Evolutionary conservation across 345 rosid genomes (phyloP).

Genomic region (Cardamine chenopodiifolia): DNA sequence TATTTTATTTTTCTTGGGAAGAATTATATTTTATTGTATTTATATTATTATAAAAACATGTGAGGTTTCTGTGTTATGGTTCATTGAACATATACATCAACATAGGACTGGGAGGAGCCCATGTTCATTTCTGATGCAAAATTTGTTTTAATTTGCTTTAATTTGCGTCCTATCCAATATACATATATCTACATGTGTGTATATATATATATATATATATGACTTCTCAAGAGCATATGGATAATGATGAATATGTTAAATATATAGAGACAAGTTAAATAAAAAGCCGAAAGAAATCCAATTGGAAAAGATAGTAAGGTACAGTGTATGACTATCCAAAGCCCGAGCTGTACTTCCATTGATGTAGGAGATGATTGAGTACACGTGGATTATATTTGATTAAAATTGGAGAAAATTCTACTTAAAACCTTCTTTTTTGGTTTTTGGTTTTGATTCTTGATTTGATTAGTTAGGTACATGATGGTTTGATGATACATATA

Average conservation of each 20-base stretch:
- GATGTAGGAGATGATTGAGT: slow-evolving; percentile 40
- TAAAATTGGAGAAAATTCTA: neutral
- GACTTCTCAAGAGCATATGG: slow-evolving; percentile 18
- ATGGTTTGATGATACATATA: neutral
- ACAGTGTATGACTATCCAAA: slow-evolving; percentile 40
- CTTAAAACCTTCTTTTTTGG: neutral
- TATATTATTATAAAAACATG: slow-evolving; percentile 1
- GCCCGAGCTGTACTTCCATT: slow-evolving; percentile 45
- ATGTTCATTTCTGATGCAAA: slow-evolving; percentile 37
- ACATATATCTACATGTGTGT: too few relatives aligned
- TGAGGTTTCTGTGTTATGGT: slow-evolving; percentile 38
- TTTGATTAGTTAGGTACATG: neutral
- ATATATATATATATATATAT: slow-evolving; percentile 6
- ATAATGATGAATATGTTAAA: slow-evolving; percentile 26
- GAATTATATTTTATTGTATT: neutral
- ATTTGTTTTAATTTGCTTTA: slow-evolving; percentile 21
- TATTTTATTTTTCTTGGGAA: neutral
- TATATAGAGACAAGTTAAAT: slow-evolving; percentile 27
- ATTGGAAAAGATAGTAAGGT: slow-evolving; percentile 35
- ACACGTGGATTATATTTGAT: slow-evolving; percentile 31
- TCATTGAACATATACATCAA: slow-evolving; percentile 46
- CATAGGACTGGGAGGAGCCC: slow-evolving; percentile 38
- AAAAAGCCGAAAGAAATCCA: slow-evolving; percentile 9
- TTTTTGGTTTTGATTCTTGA: slow-evolving; percentile 1
- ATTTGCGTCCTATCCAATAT: slow-evolving; percentile 36